Evolutionary conservation across 1,284 basidiomycete species (phyloP).

Genomic region (Coniferiporia sulphurascens): DNA sequence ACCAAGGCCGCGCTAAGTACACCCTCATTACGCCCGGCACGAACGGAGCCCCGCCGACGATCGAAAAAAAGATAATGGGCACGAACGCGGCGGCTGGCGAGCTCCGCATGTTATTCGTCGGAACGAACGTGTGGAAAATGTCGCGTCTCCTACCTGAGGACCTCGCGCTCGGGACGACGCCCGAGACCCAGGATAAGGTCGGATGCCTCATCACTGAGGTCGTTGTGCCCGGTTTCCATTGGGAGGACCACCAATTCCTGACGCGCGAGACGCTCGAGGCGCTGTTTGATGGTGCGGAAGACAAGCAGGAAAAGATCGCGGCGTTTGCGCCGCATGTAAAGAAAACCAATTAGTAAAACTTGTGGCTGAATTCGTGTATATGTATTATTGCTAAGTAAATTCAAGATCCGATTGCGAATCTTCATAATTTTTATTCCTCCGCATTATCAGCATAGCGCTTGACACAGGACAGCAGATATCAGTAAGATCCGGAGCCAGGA

Average conservation of each 20-base stretch:
- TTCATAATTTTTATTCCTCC: too few relatives aligned
- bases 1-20: constrained; percentile 45
- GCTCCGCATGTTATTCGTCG: constrained; percentile 40
- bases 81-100: constrained; percentile 32
- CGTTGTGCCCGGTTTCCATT: constrained; percentile 43
- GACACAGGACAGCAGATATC: too few relatives aligned
- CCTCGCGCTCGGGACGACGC: constrained; percentile 21
- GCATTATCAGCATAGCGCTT: too few relatives aligned
- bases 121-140: constrained; percentile 46
- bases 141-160: constrained; percentile 40
- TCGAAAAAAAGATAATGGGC: constrained; percentile 41
- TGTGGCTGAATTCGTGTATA: too few relatives aligned
- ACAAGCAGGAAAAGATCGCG: neutral
- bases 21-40: constrained; percentile 36
- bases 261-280: neutral
- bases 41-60: constrained; percentile 22
- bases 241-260: constrained; percentile 39
- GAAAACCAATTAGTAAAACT: neutral
- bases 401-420: too few relatives aligned
- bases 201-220: constrained; percentile 48
- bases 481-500: too few relatives aligned
- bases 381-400: too few relatives aligned
- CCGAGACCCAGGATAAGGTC: constrained; percentile 25
- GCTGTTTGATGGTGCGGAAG: neutral
- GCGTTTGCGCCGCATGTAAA: neutral